Base-by-base conservation (phyloP, 805 yeast genomes). In the Grigorovia jiainica region DNA sequence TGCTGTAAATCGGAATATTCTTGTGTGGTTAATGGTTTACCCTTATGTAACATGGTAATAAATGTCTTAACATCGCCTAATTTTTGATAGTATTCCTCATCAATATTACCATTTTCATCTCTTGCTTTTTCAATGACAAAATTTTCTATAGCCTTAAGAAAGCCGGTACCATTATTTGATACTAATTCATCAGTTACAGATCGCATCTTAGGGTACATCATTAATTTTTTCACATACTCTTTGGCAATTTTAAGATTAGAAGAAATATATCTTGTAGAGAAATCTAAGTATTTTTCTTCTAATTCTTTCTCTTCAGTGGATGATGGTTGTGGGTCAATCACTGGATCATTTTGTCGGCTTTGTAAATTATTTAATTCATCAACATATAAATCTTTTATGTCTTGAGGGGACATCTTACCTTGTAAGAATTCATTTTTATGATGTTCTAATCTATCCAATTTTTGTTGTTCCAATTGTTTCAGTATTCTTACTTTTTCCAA, bases 131-230 rank as follows among this genome's bases (percentile, higher is more conserved):
- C 70, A 43, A 73, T 72, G 3, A 87, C 84, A 36, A 84, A 66
- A 41, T 77, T 72, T 58, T 86, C 94, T 76, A 87, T 80, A 72
- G 85, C 79, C 48, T 80, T 80, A 25, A 86, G 72, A 48, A 87
- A 84, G 34, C 78, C 75, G 47, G 73, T 72, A n/a, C 95, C 95
- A 47, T 82, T 85, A 54, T 38, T 50, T 50, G 75, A 76, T 51
- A 86, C 68, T 21, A 87, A 60, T 53, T 86, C 94, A 49, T 86
- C 94, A 1, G 95, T 92, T 34, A 87, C 73, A 3, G 80, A 67
- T 48, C 72, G 61, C 43, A 75, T 65, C 11, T 76, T 78, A 30
- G 65, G 63, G 37, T 63, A 66, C 47, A 52, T 50, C 53, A 58
- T 48, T 50, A 58, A 50, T 41, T 55, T 54, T 30, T 52, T 49